Evolutionary conservation across 2,329 filamentous ascomycete genomes (phyloP).

Genomic region (Torrubiella hemipterigena): DNA sequence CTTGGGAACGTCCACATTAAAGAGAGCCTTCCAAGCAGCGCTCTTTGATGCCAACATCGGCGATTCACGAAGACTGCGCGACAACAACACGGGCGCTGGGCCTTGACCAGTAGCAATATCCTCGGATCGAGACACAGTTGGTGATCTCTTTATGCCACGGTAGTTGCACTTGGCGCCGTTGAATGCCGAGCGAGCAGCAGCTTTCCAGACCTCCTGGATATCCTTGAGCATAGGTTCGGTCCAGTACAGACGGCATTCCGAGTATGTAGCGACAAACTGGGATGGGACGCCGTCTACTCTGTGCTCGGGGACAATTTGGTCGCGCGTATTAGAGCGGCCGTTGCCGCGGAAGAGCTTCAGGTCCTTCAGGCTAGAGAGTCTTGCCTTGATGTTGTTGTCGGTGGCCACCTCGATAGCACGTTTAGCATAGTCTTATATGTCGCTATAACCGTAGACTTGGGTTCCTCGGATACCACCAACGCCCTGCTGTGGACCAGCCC

Average conservation of each 20-base stretch:
- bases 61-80: too few species aligned
- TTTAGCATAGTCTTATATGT: conserved; percentile 8
- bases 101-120: too few species aligned
- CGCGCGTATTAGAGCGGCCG: conserved; percentile 22
- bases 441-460: conserved; percentile 19
- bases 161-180: conserved; percentile 8
- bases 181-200: conserved; percentile 6
- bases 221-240: conserved; percentile 36
- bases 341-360: conserved; percentile 19
- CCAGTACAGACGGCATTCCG: conserved; percentile 46
- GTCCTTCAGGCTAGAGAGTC: conserved; percentile 16
- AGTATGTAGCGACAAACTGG: conserved; percentile 45
- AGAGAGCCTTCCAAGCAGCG: too few species aligned
- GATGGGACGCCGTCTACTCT: conserved; percentile 25
- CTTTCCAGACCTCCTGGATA: conserved; percentile 33
- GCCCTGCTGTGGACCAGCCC: conserved; percentile 37
- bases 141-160: conserved; percentile 8
- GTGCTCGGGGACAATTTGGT: conserved; percentile 19
- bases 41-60: too few species aligned
- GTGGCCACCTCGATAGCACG: conserved; percentile 3
- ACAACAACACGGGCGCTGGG: too few species aligned
- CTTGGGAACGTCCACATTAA: too few species aligned
- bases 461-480: conserved; percentile 47
- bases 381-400: conserved; percentile 11
- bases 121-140: too few species aligned